These are phyloP conservation scores for Harrya chromipes DNA, from an alignment of 768 basidiomycete species.

Conservation along the genomic window DNA sequence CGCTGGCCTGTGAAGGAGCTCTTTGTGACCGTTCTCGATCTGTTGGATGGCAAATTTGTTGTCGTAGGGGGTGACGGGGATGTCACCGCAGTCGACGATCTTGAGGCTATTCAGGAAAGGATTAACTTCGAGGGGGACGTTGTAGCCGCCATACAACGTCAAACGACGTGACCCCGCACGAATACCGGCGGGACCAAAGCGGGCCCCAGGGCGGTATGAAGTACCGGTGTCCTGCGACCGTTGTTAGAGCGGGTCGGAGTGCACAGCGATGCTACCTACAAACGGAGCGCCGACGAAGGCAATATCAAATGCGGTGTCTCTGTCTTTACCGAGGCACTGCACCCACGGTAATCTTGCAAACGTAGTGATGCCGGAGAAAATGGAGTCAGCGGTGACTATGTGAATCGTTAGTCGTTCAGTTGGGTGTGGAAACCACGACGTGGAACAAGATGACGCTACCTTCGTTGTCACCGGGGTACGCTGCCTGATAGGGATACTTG, in stretches of 20 bases:
- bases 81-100: slow-evolving; percentile 77
- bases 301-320: slow-evolving; percentile 63
- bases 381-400: slow-evolving; percentile 69
- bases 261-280: slow-evolving; percentile 37
- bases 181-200: slow-evolving; percentile 84
- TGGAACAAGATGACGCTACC: slow-evolving; percentile 33
- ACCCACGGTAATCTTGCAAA: slow-evolving; percentile 88
- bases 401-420: neutral
- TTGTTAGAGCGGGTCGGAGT: neutral
- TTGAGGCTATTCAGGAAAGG: slow-evolving; percentile 67
- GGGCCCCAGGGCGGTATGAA: slow-evolving; percentile 78
- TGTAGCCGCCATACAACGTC: slow-evolving; percentile 75
- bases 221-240: slow-evolving; percentile 59
- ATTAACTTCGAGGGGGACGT: slow-evolving; percentile 69
- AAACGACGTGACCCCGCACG: slow-evolving; percentile 74
- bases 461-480: slow-evolving; percentile 54
- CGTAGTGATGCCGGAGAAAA: slow-evolving; percentile 80
- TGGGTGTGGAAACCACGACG: neutral
- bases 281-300: slow-evolving; percentile 81
- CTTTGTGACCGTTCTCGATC: slow-evolving; percentile 70
- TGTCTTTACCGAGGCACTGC: slow-evolving; percentile 68
- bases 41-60: slow-evolving; percentile 70
- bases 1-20: slow-evolving; percentile 60
- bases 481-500: slow-evolving; percentile 60
- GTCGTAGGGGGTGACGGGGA: slow-evolving; percentile 76